phyloP scores from a whole-genome alignment of 176 grass and related monocot genomes.

The Oryza meridionalis region DNA sequence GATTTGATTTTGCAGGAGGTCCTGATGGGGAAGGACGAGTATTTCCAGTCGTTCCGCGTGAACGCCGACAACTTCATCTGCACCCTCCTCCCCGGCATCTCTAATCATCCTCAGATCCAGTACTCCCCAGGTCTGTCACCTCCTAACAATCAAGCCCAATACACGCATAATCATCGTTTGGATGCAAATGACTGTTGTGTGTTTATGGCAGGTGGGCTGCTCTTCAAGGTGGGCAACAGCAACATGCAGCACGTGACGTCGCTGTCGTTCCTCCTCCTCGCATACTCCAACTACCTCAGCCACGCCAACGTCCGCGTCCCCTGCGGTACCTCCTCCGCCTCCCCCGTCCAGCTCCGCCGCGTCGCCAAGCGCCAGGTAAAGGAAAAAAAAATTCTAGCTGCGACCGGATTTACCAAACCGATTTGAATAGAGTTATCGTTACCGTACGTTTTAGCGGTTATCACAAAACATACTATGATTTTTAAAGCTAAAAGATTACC shows the following conservation, averaged over 20 bases:
- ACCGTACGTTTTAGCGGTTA: too few species aligned
- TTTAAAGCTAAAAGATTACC: too few species aligned
- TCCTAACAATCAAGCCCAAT: neutral
- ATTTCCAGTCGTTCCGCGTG: slow-evolving; percentile 69
- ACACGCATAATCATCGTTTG: neutral
- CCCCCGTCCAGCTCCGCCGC: slow-evolving; percentile 64
- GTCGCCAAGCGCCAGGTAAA: slow-evolving; percentile 78
- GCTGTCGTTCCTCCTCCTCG: slow-evolving; percentile 88
- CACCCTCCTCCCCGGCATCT: slow-evolving; percentile 85
- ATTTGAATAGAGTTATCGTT: too few species aligned
- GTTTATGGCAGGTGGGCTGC: slow-evolving; percentile 54
- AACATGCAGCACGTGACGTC: slow-evolving; percentile 99
- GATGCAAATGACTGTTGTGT: neutral
- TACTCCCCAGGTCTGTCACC: slow-evolving; percentile 65
- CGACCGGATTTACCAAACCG: too few species aligned
- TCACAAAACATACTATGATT: too few species aligned
- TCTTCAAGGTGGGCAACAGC: slow-evolving; percentile 91
- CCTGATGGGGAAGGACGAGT: slow-evolving; percentile 89
- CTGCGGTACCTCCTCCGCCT: slow-evolving; percentile 55
- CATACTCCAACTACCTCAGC: slow-evolving; percentile 89
- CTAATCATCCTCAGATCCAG: slow-evolving; percentile 76
- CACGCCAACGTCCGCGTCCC: slow-evolving; percentile 71
- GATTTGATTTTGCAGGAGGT: slow-evolving; percentile 59
- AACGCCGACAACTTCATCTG: slow-evolving; percentile 98
- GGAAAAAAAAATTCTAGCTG: neutral